phyloP scores from a whole-genome alignment of 345 rosid genomes.

The Murraya paniculata region DNA sequence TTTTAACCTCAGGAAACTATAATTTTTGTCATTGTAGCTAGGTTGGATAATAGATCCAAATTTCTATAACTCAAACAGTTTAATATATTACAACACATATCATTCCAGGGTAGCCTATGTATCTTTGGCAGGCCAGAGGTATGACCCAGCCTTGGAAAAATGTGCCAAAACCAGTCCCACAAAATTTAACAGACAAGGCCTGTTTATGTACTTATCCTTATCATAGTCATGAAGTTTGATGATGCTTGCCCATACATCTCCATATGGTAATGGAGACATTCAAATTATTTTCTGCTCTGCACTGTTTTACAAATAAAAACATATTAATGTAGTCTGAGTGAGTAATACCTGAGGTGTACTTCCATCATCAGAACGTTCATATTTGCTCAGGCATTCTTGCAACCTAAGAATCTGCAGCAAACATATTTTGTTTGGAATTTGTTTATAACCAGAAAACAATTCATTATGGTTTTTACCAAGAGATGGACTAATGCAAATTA shows the following conservation, averaged over 20 bases:
- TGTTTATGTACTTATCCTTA: neutral
- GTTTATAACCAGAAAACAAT: neutral
- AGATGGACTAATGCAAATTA: conserved; percentile 7
- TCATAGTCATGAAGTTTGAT: neutral
- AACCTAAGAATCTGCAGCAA: conserved; percentile 67
- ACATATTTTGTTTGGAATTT: neutral
- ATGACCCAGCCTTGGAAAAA: neutral
- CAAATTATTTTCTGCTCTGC: neutral
- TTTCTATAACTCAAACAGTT: neutral
- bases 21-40: neutral
- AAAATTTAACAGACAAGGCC: neutral
- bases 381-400: conserved; percentile 92
- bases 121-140: neutral
- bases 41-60: neutral
- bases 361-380: conserved; percentile 80
- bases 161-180: neutral
- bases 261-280: neutral
- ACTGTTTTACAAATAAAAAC: neutral
- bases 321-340: conserved; percentile 1
- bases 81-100: neutral
- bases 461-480: conserved; percentile 1
- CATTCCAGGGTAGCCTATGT: neutral
- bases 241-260: neutral
- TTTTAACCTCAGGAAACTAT: neutral
- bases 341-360: conserved; percentile 79